Evolutionary conservation across 305 asterid genomes (phyloP), one percentile per base, ranked within the genome.

Genomic region (Petunia hybrid): DNA sequence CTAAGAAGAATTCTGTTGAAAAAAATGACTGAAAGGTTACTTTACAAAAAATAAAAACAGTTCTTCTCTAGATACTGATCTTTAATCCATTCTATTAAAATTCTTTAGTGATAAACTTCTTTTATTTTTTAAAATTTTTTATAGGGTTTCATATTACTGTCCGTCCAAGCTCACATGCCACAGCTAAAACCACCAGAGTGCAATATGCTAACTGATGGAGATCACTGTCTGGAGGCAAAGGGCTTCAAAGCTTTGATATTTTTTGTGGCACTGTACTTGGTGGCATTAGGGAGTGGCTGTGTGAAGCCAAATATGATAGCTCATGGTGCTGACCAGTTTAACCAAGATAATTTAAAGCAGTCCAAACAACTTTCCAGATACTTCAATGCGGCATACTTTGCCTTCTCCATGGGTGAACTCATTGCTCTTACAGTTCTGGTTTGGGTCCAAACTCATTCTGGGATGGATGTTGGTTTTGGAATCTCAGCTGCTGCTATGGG

Each of bases 221-320:
- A 86, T 4, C 84, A 69, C 4, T 92, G 98, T 77, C 88, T 22
- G 79, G 95, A 94, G 80, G 98, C 97, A 40, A 84, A 81, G 51
- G 97, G 98, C 4, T 80, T 91, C 42, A 82, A 90, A 67, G 90
- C 94, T 59, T 66, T 91, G 1, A 87, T 93, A 76, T 94, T 94
- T 12, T 93, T 90, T 76, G 80, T 89, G 83, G 98, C 98, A 5
- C 92, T 94, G 1, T 94, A 94, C 70, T 78, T 94, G 89, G 98
- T 94, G 82, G 98, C 98, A 12, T 57, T 94, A 56, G 98, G 98
- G 78, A 94, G 98, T 82, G 98, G 98, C 0, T 94, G 98, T 82
- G 96, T 92, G 42, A 94, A 94, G 79, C 98, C 98, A 2, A 94
- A 94, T 67, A 94, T 94, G 98, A 90, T 94, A 55, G 98, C 98